Percentiles rank a stretch among this genome's conserved stretches.
These are phyloP conservation scores for Tylopilus orsonianus DNA, from an alignment of 1,284 basidiomycete genomes.

Conservation along the genomic window DNA sequence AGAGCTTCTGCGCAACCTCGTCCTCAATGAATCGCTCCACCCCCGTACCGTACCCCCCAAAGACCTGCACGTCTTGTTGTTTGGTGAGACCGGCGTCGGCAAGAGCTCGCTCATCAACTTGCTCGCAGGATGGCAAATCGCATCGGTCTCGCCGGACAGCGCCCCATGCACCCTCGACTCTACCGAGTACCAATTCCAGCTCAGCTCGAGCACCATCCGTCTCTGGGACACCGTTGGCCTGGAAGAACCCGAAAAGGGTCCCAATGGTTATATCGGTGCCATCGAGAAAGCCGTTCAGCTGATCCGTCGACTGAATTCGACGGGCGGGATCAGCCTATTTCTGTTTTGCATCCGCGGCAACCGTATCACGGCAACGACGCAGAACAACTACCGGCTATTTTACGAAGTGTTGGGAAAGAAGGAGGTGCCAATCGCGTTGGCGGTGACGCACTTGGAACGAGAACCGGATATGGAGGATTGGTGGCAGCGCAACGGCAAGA, in stretches of 20 bases:
- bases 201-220: constrained; percentile 23
- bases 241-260: constrained; percentile 28
- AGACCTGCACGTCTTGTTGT: constrained; percentile 30
- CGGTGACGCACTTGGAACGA: constrained; percentile 32
- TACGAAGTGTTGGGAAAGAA: constrained; percentile 33
- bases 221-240: constrained; percentile 34
- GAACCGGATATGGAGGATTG: constrained; percentile 34
- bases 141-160: constrained; percentile 27
- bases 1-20: constrained; percentile 21
- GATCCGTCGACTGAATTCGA: constrained; percentile 22
- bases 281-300: constrained; percentile 33
- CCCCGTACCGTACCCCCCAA: constrained; percentile 22
- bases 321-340: constrained; percentile 33
- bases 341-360: constrained; percentile 36
- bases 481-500: constrained; percentile 28
- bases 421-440: constrained; percentile 33
- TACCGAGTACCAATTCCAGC: constrained; percentile 26
- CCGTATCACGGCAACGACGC: constrained; percentile 24
- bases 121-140: constrained; percentile 28
- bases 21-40: constrained; percentile 15
- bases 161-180: constrained; percentile 28
- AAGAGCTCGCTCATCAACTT: constrained; percentile 36
- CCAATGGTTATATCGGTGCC: constrained; percentile 24
- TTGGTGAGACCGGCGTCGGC: constrained; percentile 35
- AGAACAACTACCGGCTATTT: constrained; percentile 32